Conservation (phyloP, 208 protist genomes). For the Herpetomonas muscarum region DNA sequence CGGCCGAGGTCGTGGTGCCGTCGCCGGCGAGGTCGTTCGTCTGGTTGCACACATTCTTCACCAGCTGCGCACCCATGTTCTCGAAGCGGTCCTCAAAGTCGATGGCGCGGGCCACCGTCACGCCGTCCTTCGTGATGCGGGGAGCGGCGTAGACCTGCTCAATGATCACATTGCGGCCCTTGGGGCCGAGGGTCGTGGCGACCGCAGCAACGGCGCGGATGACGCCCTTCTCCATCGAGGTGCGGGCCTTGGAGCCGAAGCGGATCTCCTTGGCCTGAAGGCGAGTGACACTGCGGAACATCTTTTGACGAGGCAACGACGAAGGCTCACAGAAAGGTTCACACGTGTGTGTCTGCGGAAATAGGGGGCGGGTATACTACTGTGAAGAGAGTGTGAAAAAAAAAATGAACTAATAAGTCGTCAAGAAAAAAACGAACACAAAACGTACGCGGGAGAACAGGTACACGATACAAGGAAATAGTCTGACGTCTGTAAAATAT, state of each 20-base stretch:
- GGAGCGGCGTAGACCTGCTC: slow-evolving; percentile 97
- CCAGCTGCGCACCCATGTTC: slow-evolving; percentile 99
- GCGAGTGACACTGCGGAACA: slow-evolving; percentile 51
- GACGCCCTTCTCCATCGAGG: slow-evolving; percentile 94
- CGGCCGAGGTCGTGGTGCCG: slow-evolving; percentile 99
- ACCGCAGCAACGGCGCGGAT: slow-evolving; percentile 96
- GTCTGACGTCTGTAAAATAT: no score
- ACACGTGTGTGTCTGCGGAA: no score
- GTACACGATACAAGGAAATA: no score
- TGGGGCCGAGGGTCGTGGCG: slow-evolving; percentile 97
- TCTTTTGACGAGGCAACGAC: slow-evolving; percentile 9
- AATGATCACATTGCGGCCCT: slow-evolving; percentile 98
- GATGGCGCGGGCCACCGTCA: slow-evolving; percentile 99
- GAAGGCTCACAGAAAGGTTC: no score
- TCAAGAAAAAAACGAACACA: background rate
- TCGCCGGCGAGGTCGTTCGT: slow-evolving; percentile 98
- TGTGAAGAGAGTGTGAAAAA: slow-evolving; percentile 5
- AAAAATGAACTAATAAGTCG: slow-evolving; percentile 5
- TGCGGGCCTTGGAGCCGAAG: slow-evolving; percentile 92
- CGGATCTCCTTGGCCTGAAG: slow-evolving; percentile 92
- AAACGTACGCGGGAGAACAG: background rate
- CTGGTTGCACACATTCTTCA: slow-evolving; percentile 96
- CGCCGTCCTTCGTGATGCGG: slow-evolving; percentile 99
- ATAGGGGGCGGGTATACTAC: background rate
- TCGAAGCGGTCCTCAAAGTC: slow-evolving; percentile 97